phyloP scores from a whole-genome alignment of 139 green algal genomes.

The Haematococcus sp. region DNA sequence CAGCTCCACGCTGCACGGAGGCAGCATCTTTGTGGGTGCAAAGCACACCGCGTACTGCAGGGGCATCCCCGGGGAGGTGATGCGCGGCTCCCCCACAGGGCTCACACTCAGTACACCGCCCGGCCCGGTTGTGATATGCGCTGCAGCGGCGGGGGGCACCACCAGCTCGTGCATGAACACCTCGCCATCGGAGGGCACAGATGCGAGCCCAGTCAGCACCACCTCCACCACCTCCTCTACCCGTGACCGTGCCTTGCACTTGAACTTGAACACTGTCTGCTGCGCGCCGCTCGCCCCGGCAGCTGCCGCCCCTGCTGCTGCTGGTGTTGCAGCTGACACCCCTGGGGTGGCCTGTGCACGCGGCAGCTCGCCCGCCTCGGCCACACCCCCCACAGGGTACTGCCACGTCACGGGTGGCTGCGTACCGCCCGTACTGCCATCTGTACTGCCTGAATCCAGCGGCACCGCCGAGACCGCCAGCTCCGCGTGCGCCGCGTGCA shows the following conservation, averaged over 20 bases:
- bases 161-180: slow-evolving; percentile 54
- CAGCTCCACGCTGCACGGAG: slow-evolving; percentile 32
- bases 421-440: neutral
- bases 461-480: neutral
- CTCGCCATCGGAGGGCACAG: slow-evolving; percentile 28
- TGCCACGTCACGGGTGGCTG: slow-evolving; percentile 23
- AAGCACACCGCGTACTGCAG: slow-evolving; percentile 40
- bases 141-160: slow-evolving; percentile 8
- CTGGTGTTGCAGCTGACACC: no score
- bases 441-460: neutral
- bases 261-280: slow-evolving; percentile 17
- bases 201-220: slow-evolving; percentile 34
- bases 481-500: slow-evolving; percentile 4
- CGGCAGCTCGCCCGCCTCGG: slow-evolving; percentile 12
- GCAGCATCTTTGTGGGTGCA: slow-evolving; percentile 32
- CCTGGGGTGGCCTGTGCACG: neutral
- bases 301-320: no score
- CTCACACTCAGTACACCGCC: neutral
- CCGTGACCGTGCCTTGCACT: slow-evolving; percentile 23
- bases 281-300: no score
- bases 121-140: neutral
- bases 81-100: neutral
- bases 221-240: slow-evolving; percentile 42
- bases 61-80: slow-evolving; percentile 9
- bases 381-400: slow-evolving; percentile 24